Evolutionary conservation across 2,329 filamentous ascomycete genomes (phyloP).

Genomic region (Aspergillus eucalypticola): DNA sequence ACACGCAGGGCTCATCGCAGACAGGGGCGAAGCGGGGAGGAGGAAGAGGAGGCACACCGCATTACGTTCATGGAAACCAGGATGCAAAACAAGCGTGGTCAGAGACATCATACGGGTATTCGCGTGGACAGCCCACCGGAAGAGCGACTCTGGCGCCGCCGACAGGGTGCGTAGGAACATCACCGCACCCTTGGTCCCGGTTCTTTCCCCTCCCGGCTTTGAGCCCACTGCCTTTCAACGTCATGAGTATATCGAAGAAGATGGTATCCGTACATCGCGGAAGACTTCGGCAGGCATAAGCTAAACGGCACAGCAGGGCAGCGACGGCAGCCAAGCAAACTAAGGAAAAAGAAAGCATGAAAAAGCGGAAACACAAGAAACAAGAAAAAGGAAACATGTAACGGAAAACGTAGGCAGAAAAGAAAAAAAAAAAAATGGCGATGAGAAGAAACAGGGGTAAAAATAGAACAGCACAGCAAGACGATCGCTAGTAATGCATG

Average conservation of each 20-base stretch:
- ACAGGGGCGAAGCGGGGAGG: no score
- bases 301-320: neutral
- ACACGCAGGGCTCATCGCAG: neutral
- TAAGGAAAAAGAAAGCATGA: slow-evolving; percentile 1
- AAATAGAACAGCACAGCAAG: slow-evolving; percentile 13
- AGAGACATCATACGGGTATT: neutral
- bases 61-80: neutral
- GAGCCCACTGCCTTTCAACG: neutral
- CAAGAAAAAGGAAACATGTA: slow-evolving; percentile 10
- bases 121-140: neutral
- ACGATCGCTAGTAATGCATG: slow-evolving; percentile 30
- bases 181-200: neutral
- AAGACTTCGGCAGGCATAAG: neutral
- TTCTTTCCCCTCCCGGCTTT: neutral
- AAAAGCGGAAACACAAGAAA: neutral
- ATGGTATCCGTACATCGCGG: slow-evolving; percentile 1
- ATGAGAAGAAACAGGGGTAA: slow-evolving; percentile 6
- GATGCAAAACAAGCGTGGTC: neutral
- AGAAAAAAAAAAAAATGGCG: neutral
- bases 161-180: neutral
- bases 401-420: slow-evolving; percentile 4
- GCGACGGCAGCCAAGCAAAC: neutral
- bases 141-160: neutral
- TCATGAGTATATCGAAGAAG: slow-evolving; percentile 2
- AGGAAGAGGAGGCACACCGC: neutral